Conservation (phyloP, 1,284 basidiomycete genomes). For the Cryptococcus neoformans region DNA sequence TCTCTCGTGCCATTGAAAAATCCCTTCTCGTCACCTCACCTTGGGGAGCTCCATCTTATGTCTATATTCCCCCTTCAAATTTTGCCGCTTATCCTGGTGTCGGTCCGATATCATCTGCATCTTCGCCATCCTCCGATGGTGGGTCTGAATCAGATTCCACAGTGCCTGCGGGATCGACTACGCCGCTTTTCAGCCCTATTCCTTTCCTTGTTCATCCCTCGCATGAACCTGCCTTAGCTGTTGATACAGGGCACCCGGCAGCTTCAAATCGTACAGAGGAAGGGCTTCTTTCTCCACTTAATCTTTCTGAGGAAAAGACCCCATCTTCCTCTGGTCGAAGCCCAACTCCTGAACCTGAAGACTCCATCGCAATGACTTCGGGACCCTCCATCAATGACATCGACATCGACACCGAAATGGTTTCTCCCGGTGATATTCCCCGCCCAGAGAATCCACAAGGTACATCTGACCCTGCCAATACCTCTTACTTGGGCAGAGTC, state of each 20-base stretch:
- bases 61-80: conserved; percentile 17
- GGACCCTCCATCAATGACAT: not conserved
- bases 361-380: conserved; percentile 1
- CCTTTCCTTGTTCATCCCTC: conserved; percentile 38
- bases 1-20: conserved; percentile 83
- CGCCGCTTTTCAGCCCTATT: conserved; percentile 50
- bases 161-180: conserved; percentile 38
- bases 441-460: not conserved
- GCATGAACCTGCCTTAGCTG: conserved; percentile 1
- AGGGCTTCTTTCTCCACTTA: conserved; percentile 39
- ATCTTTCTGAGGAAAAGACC: conserved; percentile 21
- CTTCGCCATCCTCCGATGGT: conserved; percentile 49
- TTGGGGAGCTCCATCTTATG: conserved; percentile 39
- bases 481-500: conserved; percentile 47
- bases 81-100: not conserved
- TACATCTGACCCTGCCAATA: conserved; percentile 24
- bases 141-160: conserved; percentile 27
- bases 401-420: conserved; percentile 15
- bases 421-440: not conserved
- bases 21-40: conserved; percentile 77
- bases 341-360: conserved; percentile 43
- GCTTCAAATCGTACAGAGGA: conserved; percentile 12
- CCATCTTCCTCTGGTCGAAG: conserved; percentile 11
- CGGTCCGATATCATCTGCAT: conserved; percentile 34
- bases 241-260: not conserved